Evolutionary conservation across 1,284 basidiomycete genomes (phyloP), one percentile per base, ranked within the genome.

Genomic region (Boletus chippewaensis): DNA sequence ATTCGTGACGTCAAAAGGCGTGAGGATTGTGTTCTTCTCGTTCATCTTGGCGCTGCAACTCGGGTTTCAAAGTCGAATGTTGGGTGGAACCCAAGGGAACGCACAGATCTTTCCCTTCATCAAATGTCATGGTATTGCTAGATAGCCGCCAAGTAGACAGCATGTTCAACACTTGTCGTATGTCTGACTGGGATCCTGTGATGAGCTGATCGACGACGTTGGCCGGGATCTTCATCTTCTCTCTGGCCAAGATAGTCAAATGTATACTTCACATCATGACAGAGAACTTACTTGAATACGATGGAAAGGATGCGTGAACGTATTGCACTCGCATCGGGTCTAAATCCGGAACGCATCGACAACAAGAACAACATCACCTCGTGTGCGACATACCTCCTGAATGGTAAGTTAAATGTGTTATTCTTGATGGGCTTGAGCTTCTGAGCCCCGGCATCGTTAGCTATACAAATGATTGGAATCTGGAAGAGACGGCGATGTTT

Each of bases 381-480:
- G 12, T 8, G 1, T 8, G 1, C 3, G 5, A 64, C 78, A 26
- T 47, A 92, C 89, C 87, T 83, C 53, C 74, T 76, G 73, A 94
- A 97, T 1, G 82, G 61, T 60, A 98, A 74, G 54, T 78, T 82
- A 68, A 77, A 95, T 0, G 91, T 87, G 0, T 86, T 92, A 8
- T 70, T 66, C 49, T 79, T 69, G 4, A 99, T 73, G 0, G 95
- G 95, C 67, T 91, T 96, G 71, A 99, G 81, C 72, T 99, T 99
- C 56, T 83, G 89, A 18, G 84, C 81, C 3, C 77, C 76, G 29
- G 80, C 75, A 65, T 99, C 95, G 63, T 99, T 99, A 53, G 94
- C 95, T 57, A 99, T 98, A 63, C 95, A 94, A 31, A 99, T 97
- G 61, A 99, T 93, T 0, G 96, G 96, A 46, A 98, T 84, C 87